Evolutionary conservation across 768 basidiomycete species (phyloP).

Genomic region (Lenzites betulinus): DNA sequence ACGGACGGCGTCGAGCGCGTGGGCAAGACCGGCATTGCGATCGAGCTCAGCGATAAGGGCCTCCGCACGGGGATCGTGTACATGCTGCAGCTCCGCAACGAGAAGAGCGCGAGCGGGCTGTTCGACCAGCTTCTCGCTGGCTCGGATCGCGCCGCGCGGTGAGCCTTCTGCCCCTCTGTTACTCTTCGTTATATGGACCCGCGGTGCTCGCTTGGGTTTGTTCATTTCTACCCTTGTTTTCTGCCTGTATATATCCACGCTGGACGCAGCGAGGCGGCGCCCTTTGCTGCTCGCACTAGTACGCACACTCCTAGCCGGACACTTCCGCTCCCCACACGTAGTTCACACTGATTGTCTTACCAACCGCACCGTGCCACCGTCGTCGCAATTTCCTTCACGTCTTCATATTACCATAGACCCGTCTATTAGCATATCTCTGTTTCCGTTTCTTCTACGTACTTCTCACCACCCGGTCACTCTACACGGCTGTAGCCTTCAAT

Average conservation of each 20-base stretch:
- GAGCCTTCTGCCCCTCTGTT: background rate
- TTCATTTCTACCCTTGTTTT: background rate
- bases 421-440: conserved; percentile 20
- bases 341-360: conserved; percentile 2
- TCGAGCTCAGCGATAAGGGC: conserved; percentile 94
- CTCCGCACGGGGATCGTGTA: conserved; percentile 90
- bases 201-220: background rate
- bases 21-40: conserved; percentile 97
- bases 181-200: conserved; percentile 4
- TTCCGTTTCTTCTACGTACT: background rate
- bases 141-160: conserved; percentile 62
- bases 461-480: background rate
- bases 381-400: conserved; percentile 8
- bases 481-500: conserved; percentile 20
- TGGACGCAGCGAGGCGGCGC: background rate
- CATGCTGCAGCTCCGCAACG: conserved; percentile 95
- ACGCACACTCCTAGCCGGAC: conserved; percentile 12
- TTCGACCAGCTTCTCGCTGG: conserved; percentile 88
- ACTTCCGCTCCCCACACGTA: background rate
- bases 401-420: conserved; percentile 11
- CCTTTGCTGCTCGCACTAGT: background rate
- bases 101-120: conserved; percentile 78
- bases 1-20: conserved; percentile 97
- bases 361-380: conserved; percentile 6
- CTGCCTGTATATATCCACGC: background rate